Percentiles rank a stretch among this genome's conserved stretches.
phyloP scores from a whole-genome alignment of 1,284 basidiomycete genomes.

The Butyriboletus appendiculatus region DNA sequence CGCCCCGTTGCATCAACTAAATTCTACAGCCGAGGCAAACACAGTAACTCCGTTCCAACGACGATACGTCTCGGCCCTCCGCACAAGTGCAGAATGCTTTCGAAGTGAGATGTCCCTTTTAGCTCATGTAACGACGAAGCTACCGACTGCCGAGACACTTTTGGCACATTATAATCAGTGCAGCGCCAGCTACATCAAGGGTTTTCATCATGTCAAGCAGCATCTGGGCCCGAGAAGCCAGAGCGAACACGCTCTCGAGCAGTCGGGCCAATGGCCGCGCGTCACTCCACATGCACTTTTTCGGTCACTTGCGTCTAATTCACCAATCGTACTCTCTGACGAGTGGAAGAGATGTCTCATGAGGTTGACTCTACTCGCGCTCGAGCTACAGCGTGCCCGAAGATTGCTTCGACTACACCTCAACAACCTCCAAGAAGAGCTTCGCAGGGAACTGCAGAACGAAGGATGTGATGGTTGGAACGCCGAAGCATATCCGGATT shows the following conservation, averaged over 20 bases:
- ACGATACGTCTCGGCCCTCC: slow-evolving; percentile 18
- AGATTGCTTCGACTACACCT: slow-evolving; percentile 11
- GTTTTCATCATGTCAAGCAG: slow-evolving; percentile 9
- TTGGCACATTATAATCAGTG: slow-evolving; percentile 6
- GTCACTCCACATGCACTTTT: slow-evolving; percentile 31
- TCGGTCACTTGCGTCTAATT: slow-evolving; percentile 22
- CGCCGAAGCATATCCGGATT: slow-evolving; percentile 36
- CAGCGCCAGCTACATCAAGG: not conserved
- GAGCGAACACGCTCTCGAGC: slow-evolving; percentile 16
- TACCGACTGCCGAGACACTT: slow-evolving; percentile 9
- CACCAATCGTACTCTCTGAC: not conserved
- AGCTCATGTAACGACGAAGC: not conserved
- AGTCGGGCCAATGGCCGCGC: slow-evolving; percentile 34
- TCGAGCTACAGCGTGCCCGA: slow-evolving; percentile 37
- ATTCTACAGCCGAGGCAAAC: not conserved
- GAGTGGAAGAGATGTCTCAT: slow-evolving; percentile 35
- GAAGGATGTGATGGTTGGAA: slow-evolving; percentile 13
- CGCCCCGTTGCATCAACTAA: slow-evolving; percentile 9
- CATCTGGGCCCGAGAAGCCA: slow-evolving; percentile 11
- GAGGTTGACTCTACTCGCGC: slow-evolving; percentile 6
- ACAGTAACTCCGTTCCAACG: slow-evolving; percentile 15
- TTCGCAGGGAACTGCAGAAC: slow-evolving; percentile 39
- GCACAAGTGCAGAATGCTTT: slow-evolving; percentile 16
- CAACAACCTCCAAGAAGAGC: slow-evolving; percentile 28
- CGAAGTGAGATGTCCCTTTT: slow-evolving; percentile 3